Conservation (phyloP, 495 filamentous ascomycete genomes). For the Aspergillus saccharolyticus region DNA sequence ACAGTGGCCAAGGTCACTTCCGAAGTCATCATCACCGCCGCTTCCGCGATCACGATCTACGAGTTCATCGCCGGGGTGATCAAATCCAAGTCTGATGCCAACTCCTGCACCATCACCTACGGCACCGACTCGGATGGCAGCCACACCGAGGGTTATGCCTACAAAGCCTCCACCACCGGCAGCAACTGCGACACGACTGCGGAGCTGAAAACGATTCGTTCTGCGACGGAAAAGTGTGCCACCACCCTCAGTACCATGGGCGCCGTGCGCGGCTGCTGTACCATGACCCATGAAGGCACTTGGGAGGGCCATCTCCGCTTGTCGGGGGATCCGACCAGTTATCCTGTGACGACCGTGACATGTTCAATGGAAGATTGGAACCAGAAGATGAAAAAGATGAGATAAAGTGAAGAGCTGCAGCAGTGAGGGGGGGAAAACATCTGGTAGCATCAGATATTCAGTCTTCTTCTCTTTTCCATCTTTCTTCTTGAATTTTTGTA, state of each 20-base stretch:
- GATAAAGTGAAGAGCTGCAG: background rate
- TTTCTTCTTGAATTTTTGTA: too few species aligned
- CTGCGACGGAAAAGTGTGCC: background rate
- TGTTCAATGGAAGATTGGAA: background rate
- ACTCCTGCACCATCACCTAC: background rate
- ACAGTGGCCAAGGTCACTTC: background rate
- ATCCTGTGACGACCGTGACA: background rate
- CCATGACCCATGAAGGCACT: background rate
- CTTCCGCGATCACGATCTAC: background rate
- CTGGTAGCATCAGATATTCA: too few species aligned
- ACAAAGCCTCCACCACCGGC: background rate
- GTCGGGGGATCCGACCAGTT: background rate
- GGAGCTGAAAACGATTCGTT: background rate
- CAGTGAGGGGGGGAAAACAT: too few species aligned
- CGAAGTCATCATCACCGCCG: background rate
- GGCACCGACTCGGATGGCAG: background rate
- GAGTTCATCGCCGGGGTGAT: background rate
- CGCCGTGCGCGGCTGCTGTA: background rate
- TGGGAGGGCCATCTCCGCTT: background rate
- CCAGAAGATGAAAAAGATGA: too few species aligned
- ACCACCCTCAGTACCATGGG: background rate
- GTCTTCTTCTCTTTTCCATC: too few species aligned
- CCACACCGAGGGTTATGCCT: background rate
- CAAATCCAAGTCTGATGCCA: background rate
- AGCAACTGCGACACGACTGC: background rate